Evolutionary conservation across 78 protist species (phyloP).

Genomic region (Emiliania huxleyi): DNA sequence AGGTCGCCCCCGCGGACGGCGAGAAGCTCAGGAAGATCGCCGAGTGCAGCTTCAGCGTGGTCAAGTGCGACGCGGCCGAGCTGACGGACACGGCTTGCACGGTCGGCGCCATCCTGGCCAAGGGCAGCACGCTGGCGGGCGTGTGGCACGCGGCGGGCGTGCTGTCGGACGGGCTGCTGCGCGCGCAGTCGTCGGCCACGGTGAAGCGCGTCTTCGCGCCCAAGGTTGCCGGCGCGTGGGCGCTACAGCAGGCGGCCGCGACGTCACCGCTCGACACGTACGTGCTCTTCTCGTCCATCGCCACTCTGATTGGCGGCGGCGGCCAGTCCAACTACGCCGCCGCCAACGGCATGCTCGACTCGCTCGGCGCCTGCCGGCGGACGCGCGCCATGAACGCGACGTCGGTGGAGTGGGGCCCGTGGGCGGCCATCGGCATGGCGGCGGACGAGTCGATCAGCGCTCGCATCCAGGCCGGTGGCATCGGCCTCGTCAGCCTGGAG

Average conservation of each 20-base stretch:
- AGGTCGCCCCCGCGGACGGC: background rate
- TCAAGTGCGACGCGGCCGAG: background rate
- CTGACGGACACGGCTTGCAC: background rate
- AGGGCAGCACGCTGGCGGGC: background rate
- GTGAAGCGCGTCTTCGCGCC: background rate
- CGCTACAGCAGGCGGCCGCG: background rate
- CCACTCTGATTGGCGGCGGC: conserved; percentile 10
- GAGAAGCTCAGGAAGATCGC: background rate
- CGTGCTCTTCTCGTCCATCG: conserved; percentile 40
- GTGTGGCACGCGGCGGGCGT: conserved; percentile 20
- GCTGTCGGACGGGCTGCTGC: conserved; percentile 12
- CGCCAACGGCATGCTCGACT: conserved; percentile 31
- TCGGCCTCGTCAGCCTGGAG: background rate
- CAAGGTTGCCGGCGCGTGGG: conserved; percentile 13
- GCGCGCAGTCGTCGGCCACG: background rate
- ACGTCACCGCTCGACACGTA: background rate
- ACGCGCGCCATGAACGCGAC: background rate
- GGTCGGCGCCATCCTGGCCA: background rate
- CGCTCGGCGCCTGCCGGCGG: background rate
- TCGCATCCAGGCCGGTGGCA: background rate
- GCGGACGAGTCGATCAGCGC: background rate
- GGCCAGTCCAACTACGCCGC: conserved; percentile 51
- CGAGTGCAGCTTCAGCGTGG: background rate
- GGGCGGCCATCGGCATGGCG: conserved; percentile 38
- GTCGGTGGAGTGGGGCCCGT: conserved; percentile 35